Conservation (phyloP, 116 monocot species). For the Cymodocea nodosa region DNA sequence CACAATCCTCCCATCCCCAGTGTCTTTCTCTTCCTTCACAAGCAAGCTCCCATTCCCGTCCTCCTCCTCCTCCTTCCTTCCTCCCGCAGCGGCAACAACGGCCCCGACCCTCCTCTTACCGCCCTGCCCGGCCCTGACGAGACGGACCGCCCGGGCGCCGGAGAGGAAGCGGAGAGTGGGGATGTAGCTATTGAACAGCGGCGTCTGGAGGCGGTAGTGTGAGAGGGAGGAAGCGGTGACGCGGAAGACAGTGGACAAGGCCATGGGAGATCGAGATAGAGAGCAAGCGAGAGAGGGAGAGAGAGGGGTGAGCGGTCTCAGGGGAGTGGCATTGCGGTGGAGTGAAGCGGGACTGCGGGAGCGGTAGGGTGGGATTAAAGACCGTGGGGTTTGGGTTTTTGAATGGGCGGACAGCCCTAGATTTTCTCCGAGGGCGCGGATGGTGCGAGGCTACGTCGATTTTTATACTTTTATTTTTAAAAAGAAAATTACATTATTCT, state of each 20-base stretch:
- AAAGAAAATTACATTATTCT: too few relatives aligned
- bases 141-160: slow-evolving; percentile 8
- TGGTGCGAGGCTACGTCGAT: too few relatives aligned
- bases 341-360: too few relatives aligned
- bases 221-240: slow-evolving; percentile 32
- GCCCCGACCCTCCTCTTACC: slow-evolving; percentile 21
- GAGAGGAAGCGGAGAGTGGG: slow-evolving; percentile 30
- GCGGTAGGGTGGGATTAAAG: too few relatives aligned
- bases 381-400: too few relatives aligned
- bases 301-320: background rate
- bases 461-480: too few relatives aligned
- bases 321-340: background rate
- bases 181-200: slow-evolving; percentile 1
- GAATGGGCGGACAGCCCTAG: too few relatives aligned
- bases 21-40: slow-evolving; percentile 19
- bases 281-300: background rate
- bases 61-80: slow-evolving; percentile 7
- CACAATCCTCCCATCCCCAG: slow-evolving; percentile 46
- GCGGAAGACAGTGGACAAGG: slow-evolving; percentile 49
- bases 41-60: slow-evolving; percentile 19
- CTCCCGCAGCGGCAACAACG: slow-evolving; percentile 5
- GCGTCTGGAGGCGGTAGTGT: slow-evolving; percentile 11
- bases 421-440: too few relatives aligned
- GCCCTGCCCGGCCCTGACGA: slow-evolving; percentile 13
- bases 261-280: slow-evolving; percentile 43